Conservation (phyloP, 2,329 filamentous ascomycete genomes). For the Colletotrichum musicola region DNA sequence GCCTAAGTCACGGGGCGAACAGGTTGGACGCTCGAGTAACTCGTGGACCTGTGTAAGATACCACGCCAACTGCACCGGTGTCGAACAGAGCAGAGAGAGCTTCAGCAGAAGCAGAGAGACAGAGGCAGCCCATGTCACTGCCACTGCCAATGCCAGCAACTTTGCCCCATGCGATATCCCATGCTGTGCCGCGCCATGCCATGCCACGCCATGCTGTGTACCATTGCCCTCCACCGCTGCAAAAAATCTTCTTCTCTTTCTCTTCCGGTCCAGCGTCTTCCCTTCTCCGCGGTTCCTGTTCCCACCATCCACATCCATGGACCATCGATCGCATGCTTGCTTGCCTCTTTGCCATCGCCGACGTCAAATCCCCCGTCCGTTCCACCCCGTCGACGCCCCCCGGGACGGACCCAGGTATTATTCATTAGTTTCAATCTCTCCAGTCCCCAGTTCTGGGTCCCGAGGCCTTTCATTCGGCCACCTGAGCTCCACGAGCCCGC, state of each 20-base stretch:
- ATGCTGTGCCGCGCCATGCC: neutral
- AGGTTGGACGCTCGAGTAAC: conserved; percentile 1
- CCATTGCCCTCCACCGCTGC: conserved; percentile 5
- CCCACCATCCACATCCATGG: neutral
- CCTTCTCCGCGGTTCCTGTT: conserved; percentile 1
- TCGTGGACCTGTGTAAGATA: conserved; percentile 1
- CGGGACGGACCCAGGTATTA: conserved; percentile 33
- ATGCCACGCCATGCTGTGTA: conserved; percentile 9
- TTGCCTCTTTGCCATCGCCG: conserved; percentile 33
- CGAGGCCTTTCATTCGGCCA: conserved; percentile 33
- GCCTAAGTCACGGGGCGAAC: conserved; percentile 10
- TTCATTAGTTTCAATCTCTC: conserved; percentile 28
- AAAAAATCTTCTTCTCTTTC: conserved; percentile 7
- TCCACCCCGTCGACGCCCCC: conserved; percentile 25
- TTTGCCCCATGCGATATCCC: too few species aligned
- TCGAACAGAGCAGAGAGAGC: neutral
- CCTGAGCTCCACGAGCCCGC: conserved; percentile 30
- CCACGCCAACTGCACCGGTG: too few species aligned
- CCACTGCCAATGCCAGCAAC: conserved; percentile 3
- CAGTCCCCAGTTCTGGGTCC: conserved; percentile 15
- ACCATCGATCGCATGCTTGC: conserved; percentile 23
- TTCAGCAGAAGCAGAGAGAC: conserved; percentile 1
- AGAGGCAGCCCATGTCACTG: conserved; percentile 34
- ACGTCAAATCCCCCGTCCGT: conserved; percentile 34
- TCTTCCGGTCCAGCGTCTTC: neutral